These are phyloP conservation scores for Boletus reticuloceps DNA, from an alignment of 768 basidiomycete genomes.

Conservation along the genomic window DNA sequence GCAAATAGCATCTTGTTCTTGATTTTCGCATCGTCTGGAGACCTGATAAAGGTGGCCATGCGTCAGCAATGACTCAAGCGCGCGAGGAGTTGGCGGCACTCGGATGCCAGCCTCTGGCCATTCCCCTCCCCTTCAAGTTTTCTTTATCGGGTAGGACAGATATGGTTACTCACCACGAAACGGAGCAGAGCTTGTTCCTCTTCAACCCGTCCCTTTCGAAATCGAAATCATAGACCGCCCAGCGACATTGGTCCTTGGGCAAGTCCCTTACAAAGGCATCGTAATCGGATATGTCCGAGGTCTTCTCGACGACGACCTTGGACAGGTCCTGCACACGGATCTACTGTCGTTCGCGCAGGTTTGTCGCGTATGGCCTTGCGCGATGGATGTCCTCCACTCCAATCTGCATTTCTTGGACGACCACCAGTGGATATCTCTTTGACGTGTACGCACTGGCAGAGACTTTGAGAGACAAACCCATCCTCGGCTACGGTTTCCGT, in stretches of 20 bases:
- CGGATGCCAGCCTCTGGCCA: not conserved
- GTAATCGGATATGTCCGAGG: slow-evolving; percentile 49
- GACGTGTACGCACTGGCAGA: slow-evolving; percentile 18
- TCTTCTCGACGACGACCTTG: slow-evolving; percentile 79
- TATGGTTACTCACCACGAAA: slow-evolving; percentile 65
- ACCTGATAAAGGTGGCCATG: slow-evolving; percentile 48
- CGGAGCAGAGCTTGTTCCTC: slow-evolving; percentile 84
- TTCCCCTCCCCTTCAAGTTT: no score
- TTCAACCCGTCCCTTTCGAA: slow-evolving; percentile 63
- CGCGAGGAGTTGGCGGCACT: not conserved
- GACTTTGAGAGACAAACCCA: slow-evolving; percentile 12
- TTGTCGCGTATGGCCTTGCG: slow-evolving; percentile 23
- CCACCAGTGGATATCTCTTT: not conserved
- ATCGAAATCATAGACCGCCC: slow-evolving; percentile 92
- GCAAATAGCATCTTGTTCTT: slow-evolving; percentile 94
- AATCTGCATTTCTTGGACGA: slow-evolving; percentile 17
- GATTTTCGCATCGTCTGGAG: slow-evolving; percentile 80
- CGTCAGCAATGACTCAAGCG: not conserved
- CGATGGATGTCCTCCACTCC: slow-evolving; percentile 18
- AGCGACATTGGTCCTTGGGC: slow-evolving; percentile 74
- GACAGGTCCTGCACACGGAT: slow-evolving; percentile 39
- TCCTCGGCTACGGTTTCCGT: slow-evolving; percentile 9
- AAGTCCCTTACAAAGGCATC: slow-evolving; percentile 73
- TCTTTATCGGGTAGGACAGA: no score
- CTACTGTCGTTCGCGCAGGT: slow-evolving; percentile 26